Evolutionary conservation across 2,329 filamentous ascomycete species (phyloP), one percentile per base, ranked within the genome.

Genomic region (Calonectria henricotiae): DNA sequence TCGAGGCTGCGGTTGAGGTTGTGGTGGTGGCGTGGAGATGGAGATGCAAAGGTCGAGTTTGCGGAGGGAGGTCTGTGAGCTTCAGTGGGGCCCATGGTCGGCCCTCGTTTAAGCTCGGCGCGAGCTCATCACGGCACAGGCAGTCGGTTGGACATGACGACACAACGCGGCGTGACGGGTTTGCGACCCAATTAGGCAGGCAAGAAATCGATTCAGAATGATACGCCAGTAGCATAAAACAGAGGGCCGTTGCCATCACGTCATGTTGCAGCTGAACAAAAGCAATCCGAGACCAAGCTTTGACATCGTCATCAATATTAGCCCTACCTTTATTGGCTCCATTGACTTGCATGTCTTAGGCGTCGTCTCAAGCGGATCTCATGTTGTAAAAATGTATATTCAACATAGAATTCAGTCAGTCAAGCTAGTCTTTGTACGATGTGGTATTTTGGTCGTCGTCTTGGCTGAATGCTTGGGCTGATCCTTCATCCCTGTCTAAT

Each of bases 31-130:
- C 23, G 55, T 43, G 39, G 55, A 43, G 39, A 30, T 41, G 37
- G 39, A 61, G 55, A 20, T 32, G 39, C 37, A 61, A 25, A 44
- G 23, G 55, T 44, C 32, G 39, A 61, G 39, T 61, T 61, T 61
- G 55, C 27, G 55, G 37, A 44, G 55, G 39, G 55, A 44, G 55
- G 39, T 39, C 51, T 58, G 51, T 44, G 55, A 61, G 55, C 55
- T 61, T 44, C 55, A 44, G 55, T 61, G 55, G 55, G 55, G 55
- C 55, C 55, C 37, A 61, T 41, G 39, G 55, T 61, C 55, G 55
- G 55, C 37, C 12, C 37, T 13, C 7, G 55, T 8, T 41, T 15
- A 5, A 15, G 11, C 17, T 7, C 12, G 12, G 11, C 20, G 11
- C 20, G n/a, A 23, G 43, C 43, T 23, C n/a, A 11, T 17, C 43